Base-by-base conservation (phyloP, 306 rosid species). In the Lathyrus aphaca region DNA sequence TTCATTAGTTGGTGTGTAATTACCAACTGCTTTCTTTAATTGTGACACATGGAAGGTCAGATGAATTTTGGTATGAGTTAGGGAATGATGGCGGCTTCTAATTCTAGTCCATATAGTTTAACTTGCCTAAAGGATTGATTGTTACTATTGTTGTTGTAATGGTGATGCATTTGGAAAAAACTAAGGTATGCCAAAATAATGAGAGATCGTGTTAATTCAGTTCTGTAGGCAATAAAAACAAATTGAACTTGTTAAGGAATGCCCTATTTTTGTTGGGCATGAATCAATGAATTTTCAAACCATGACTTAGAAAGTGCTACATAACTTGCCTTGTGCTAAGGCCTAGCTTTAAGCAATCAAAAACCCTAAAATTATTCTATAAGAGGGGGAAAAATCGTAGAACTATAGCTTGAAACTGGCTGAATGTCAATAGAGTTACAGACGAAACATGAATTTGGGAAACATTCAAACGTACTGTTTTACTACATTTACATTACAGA, bases 321-420 rank as follows among this genome's bases (percentile, higher is more conserved):
- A 5, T 27, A 10, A 5, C 48, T 23, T 46, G 8, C 17, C 45
- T 50, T 15, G 35, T 49, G 55, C 43, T 66, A 49, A 44, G 51
- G 66, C 73, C 42, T 58, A 45, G 2, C 60, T 38, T 32, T 13
- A 35, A 10, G 37, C 48, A 66, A 80, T 21, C 64, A 50, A 76
- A 57, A 54, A 16, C 55, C 55, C 55, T 5, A 71, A 48, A 67
- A 39, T 11, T 55, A 49, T 49, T 46, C 49, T 13, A 37, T 6
- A 57, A 45, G 59, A 6, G 3, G 39, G 10, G 11, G 10, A 3
- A 37, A 38, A 55, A 15, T 27, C 56, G 40, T 17, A 32, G 9
- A 56, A 19, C 32, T 32, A 27, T 19, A 49, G 51, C 21, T 32
- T 53, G 42, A 73, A 64, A 58, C 62, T 39, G 48, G 42, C 50